Conservation (phyloP, 225 moss, liverwort and hornwort species). For the Rhytidiadelphus loreus region DNA sequence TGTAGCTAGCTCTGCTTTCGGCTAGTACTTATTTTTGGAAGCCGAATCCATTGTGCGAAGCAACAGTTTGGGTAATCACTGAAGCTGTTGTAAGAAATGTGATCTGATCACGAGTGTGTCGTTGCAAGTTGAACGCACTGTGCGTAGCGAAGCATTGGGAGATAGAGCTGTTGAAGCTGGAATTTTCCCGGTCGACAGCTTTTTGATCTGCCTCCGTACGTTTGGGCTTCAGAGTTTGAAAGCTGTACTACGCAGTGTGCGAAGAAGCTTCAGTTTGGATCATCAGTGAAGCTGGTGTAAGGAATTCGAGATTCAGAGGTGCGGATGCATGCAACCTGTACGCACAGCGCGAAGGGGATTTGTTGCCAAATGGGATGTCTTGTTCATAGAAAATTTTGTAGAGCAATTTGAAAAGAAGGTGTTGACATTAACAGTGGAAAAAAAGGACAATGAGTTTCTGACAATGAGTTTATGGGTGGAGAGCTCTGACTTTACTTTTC, state of each 20-base stretch:
- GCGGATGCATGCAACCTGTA: neutral
- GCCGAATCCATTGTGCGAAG: neutral
- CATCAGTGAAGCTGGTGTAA: neutral
- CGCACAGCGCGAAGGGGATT: neutral
- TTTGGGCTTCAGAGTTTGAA: no score
- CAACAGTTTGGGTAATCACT: neutral
- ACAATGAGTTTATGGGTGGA: no score
- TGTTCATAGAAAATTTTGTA: neutral
- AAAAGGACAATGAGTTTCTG: no score
- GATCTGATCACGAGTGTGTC: no score
- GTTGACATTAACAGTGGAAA: neutral
- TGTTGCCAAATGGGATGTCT: neutral
- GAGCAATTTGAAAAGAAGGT: neutral
- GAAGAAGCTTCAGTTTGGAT: neutral
- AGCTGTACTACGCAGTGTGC: neutral
- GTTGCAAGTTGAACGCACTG: neutral
- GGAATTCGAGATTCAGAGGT: neutral
- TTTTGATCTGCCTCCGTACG: neutral
- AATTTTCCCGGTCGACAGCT: neutral
- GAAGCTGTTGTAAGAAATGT: neutral
- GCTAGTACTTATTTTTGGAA: neutral
- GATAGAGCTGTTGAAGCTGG: neutral
- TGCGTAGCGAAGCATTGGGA: neutral
- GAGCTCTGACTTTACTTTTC: neutral
- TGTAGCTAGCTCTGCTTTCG: neutral